Percentiles rank a stretch among this genome's conserved stretches.
Conservation (phyloP, 2,329 filamentous ascomycete genomes). For the Xylaria sp. region DNA sequence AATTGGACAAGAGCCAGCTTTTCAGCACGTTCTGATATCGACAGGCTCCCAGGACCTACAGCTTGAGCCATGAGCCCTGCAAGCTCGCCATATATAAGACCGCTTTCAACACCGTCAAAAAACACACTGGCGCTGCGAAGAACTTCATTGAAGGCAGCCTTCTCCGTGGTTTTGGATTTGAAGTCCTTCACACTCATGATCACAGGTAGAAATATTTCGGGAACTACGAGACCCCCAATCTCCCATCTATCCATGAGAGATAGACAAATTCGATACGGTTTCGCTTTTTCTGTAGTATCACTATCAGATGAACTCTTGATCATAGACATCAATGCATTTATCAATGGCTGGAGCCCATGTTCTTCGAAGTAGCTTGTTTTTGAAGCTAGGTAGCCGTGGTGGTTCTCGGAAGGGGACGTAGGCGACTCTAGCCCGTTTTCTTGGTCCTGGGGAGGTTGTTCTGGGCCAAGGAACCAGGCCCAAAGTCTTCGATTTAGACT, state of each 20-base stretch:
- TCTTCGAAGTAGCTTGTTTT: constrained; percentile 83
- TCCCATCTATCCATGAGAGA: constrained; percentile 99
- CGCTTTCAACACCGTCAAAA: constrained; percentile 96
- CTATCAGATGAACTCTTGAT: constrained; percentile 61
- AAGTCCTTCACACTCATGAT: constrained; percentile 81
- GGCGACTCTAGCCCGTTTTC: constrained; percentile 56
- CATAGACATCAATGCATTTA: constrained; percentile 76
- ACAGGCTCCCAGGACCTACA: constrained; percentile 54
- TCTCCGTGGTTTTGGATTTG: constrained; percentile 67
- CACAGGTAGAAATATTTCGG: constrained; percentile 85
- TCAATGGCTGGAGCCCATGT: constrained; percentile 76
- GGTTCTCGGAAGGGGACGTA: constrained; percentile 48
- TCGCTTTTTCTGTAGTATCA: constrained; percentile 71
- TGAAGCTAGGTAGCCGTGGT: constrained; percentile 56
- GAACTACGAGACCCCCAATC: constrained; percentile 87
- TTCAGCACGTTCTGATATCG: constrained; percentile 57
- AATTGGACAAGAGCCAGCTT: constrained; percentile 80
- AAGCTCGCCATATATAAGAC: constrained; percentile 87
- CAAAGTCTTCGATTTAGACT: constrained; percentile 93
- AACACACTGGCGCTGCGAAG: constrained; percentile 92
- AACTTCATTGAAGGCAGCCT: constrained; percentile 80
- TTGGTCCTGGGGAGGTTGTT: constrained; percentile 55
- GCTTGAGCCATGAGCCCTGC: constrained; percentile 69
- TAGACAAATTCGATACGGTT: constrained; percentile 88
- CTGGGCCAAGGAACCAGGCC: constrained; percentile 93